Evolutionary conservation across 1,139 yeast species (phyloP).

Genomic region (Saccharomyces hybrid): DNA sequence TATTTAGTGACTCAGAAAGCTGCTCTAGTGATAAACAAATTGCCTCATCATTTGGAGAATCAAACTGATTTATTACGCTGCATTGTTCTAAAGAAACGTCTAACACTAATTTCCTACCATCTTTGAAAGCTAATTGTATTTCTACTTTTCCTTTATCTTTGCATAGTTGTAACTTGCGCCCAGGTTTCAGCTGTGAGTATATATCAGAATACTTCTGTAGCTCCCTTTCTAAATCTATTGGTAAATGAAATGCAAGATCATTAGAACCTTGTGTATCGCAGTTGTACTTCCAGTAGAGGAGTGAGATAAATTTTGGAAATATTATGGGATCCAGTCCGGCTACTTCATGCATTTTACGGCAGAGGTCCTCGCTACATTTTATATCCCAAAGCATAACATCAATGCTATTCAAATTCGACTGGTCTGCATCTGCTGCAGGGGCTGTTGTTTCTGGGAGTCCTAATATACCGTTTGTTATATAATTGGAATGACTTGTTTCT

Average conservation of each 20-base stretch:
- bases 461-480: background rate
- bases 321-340: conserved; percentile 12
- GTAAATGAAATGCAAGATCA: conserved; percentile 3
- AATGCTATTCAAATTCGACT: conserved; percentile 49
- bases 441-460: background rate
- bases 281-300: conserved; percentile 24
- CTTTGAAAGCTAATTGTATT: conserved; percentile 49
- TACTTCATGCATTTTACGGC: conserved; percentile 27
- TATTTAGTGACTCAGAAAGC: conserved; percentile 27
- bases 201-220: conserved; percentile 40
- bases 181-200: conserved; percentile 43
- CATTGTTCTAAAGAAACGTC: conserved; percentile 68
- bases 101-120: conserved; percentile 34
- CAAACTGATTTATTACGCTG: conserved; percentile 50
- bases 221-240: conserved; percentile 16
- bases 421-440: conserved; percentile 11
- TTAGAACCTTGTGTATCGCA: conserved; percentile 4
- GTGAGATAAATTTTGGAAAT: conserved; percentile 25
- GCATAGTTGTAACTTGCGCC: conserved; percentile 52
- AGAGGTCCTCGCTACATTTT: conserved; percentile 42
- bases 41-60: conserved; percentile 28
- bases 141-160: conserved; percentile 59
- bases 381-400: conserved; percentile 86
- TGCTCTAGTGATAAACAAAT: conserved; percentile 26
- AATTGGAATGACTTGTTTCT: conserved; percentile 3